These are phyloP conservation scores for Annulohypoxylon nitens DNA, from an alignment of 495 filamentous ascomycete genomes.

Conservation along the genomic window DNA sequence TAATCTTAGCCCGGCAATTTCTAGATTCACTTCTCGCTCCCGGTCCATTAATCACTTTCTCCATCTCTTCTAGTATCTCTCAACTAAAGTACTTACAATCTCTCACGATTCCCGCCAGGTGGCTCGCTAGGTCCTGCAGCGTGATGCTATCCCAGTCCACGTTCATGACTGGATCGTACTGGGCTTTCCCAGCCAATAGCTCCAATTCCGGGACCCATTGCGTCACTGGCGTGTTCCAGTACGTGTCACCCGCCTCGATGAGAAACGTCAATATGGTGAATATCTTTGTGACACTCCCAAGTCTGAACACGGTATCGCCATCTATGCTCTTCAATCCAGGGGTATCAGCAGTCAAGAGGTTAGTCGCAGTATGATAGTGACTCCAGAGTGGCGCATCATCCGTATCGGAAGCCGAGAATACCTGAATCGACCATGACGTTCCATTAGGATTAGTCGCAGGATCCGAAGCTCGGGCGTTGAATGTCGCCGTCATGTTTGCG, in stretches of 20 bases:
- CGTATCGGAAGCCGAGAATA: constrained; percentile 61
- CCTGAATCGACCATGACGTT: constrained; percentile 65
- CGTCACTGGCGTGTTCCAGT: constrained; percentile 62
- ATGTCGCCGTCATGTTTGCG: constrained; percentile 54
- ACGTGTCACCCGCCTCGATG: constrained; percentile 55
- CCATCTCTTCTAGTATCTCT: neutral
- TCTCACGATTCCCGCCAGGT: constrained; percentile 64
- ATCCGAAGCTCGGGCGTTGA: constrained; percentile 52
- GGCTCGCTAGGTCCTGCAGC: constrained; percentile 65
- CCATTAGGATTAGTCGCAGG: constrained; percentile 55
- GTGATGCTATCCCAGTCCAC: constrained; percentile 69
- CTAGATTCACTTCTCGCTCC: constrained; percentile 5
- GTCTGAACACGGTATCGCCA: constrained; percentile 64
- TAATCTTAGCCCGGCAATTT: constrained; percentile 22
- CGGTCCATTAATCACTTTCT: neutral
- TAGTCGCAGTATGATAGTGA: constrained; percentile 62
- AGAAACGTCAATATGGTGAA: constrained; percentile 64
- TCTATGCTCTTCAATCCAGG: constrained; percentile 57
- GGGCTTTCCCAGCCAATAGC: constrained; percentile 47
- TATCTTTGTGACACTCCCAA: constrained; percentile 65
- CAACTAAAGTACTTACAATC: constrained; percentile 53
- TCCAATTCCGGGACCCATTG: constrained; percentile 69
- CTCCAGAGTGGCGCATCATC: constrained; percentile 55
- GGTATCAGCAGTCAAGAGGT: constrained; percentile 46
- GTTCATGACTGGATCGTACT: constrained; percentile 55